Evolutionary conservation across 148 eudicot species (phyloP).

Genomic region (Silene conica): DNA sequence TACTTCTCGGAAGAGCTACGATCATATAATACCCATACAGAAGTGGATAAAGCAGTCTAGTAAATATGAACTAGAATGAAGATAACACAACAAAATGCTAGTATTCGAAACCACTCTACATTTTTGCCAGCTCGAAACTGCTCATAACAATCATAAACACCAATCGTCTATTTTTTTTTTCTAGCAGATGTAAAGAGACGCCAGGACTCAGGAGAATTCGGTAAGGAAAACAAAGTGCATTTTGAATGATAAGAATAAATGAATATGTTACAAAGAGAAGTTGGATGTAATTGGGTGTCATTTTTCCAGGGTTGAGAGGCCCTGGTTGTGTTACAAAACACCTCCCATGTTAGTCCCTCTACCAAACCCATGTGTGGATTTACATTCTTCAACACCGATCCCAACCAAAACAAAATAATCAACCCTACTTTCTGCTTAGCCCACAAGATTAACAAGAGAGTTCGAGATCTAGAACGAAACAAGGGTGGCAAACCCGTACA

Average conservation of each 20-base stretch:
- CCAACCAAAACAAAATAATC: slow-evolving; percentile 14
- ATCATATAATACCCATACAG: no score
- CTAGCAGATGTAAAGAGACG: no score
- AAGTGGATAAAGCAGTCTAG: no score
- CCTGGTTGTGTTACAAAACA: slow-evolving; percentile 2
- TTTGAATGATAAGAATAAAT: slow-evolving; percentile 2
- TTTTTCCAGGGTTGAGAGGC: slow-evolving; percentile 5
- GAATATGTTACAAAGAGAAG: slow-evolving; percentile 17
- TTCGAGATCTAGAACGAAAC: background rate
- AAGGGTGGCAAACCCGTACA: background rate
- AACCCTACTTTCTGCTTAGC: slow-evolving; percentile 2
- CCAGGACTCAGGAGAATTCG: background rate
- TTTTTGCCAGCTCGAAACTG: no score
- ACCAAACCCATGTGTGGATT: slow-evolving; percentile 32
- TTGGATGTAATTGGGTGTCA: background rate
- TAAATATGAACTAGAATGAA: no score
- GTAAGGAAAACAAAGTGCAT: background rate
- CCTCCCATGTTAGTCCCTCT: slow-evolving; percentile 23
- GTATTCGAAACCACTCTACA: no score
- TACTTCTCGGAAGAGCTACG: no score
- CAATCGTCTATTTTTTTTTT: no score
- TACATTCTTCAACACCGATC: slow-evolving; percentile 19
- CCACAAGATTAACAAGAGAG: slow-evolving; percentile 13
- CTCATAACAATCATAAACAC: no score
- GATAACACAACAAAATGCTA: no score